These are phyloP conservation scores for Arbutus unedo DNA, from an alignment of 148 eudicot genomes.

Conservation along the genomic window DNA sequence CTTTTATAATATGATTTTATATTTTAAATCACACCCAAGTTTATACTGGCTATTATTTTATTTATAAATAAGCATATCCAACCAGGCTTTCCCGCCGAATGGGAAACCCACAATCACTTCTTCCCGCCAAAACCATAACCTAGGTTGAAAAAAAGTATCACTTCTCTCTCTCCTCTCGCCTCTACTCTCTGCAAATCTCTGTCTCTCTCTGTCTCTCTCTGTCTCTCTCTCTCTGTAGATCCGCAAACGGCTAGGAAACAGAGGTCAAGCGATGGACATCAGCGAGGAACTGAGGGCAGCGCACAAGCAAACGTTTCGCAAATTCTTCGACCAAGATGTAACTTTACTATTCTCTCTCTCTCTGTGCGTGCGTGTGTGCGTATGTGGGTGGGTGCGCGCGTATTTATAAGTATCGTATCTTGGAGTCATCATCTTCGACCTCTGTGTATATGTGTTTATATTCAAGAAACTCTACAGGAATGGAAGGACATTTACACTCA, in stretches of 20 bases:
- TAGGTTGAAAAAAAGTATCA: not conserved
- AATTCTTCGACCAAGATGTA: conserved; percentile 81
- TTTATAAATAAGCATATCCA: too few relatives aligned
- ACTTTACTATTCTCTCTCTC: not conserved
- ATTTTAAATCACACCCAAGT: too few relatives aligned
- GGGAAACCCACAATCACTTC: not conserved
- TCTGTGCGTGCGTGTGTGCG: not conserved
- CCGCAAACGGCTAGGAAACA: not conserved
- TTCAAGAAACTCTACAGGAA: conserved; percentile 30
- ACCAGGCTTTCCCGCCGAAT: conserved; percentile 1
- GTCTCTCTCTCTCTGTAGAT: not conserved
- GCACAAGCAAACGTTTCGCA: conserved; percentile 81
- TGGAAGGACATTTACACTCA: conserved; percentile 55
- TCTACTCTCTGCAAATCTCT: not conserved
- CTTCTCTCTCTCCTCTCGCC: not conserved
- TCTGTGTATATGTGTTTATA: not conserved
- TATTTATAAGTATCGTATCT: not conserved
- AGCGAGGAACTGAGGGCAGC: conserved; percentile 74
- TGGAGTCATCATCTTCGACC: not conserved
- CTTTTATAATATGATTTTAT: too few relatives aligned
- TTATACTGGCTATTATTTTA: too few relatives aligned
- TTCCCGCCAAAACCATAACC: conserved; percentile 12
- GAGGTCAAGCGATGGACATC: conserved; percentile 54
- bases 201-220: conserved; percentile 11
- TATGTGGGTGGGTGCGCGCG: too few relatives aligned